Conservation (phyloP, 2,329 filamentous ascomycete species). For the Penicillium sp. region DNA sequence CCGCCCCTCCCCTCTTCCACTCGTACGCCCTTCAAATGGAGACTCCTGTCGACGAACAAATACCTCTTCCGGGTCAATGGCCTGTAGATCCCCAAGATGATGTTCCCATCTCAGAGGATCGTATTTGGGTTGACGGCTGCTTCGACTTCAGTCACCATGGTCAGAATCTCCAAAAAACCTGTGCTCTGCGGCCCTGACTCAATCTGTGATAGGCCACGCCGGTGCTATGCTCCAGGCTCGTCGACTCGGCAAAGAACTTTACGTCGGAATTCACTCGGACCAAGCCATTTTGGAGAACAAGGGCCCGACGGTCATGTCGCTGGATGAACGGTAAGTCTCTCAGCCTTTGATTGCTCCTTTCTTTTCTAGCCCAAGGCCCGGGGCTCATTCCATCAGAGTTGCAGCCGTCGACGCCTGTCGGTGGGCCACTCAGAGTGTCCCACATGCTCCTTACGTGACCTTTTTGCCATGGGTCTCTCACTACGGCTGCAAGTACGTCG, state of each 20-base stretch:
- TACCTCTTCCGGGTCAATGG: conserved; percentile 59
- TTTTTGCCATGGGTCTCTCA: conserved; percentile 90
- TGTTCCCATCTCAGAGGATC: conserved; percentile 59
- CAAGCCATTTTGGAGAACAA: conserved; percentile 96
- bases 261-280: conserved; percentile 92
- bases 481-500: conserved; percentile 92
- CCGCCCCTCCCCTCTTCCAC: conserved; percentile 1
- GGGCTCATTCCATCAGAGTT: conserved; percentile 52
- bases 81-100: conserved; percentile 64
- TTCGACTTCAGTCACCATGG: conserved; percentile 99
- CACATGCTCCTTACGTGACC: conserved; percentile 90
- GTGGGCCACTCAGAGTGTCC: conserved; percentile 83
- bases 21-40: conserved; percentile 10
- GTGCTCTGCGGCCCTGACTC: not conserved
- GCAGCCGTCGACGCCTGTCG: conserved; percentile 91
- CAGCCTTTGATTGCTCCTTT: not conserved
- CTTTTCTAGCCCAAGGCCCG: conserved; percentile 6
- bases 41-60: conserved; percentile 28
- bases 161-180: conserved; percentile 37
- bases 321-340: conserved; percentile 70
- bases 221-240: conserved; percentile 96
- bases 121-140: conserved; percentile 98
- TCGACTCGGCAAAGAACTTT: conserved; percentile 81
- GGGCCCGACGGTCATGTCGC: conserved; percentile 93
- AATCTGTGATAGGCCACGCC: conserved; percentile 67